Conservation (phyloP, 176 grass and related monocot genomes). For the Aegilops sharonensis region DNA sequence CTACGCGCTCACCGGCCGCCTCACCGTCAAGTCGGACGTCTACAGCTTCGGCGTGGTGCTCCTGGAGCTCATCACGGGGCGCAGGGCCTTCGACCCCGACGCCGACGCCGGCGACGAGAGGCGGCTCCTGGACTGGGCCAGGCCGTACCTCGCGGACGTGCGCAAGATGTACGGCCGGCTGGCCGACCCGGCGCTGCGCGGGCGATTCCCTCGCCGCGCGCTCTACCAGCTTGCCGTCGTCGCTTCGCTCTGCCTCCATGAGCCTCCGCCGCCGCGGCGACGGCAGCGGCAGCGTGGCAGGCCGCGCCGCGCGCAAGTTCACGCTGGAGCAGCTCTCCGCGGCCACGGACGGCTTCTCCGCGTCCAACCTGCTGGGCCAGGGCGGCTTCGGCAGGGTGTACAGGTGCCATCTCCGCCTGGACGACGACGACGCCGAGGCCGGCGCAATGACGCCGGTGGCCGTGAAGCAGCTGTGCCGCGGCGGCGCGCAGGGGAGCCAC, state of each 20-base stretch:
- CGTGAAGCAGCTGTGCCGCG: conserved; percentile 46
- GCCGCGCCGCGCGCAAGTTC: conserved; percentile 16
- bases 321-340: conserved; percentile 45
- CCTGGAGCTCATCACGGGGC: conserved; percentile 44
- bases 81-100: conserved; percentile 35
- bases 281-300: not conserved
- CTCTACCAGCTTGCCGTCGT: conserved; percentile 48
- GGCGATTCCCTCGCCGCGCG: conserved; percentile 41
- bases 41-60: no score
- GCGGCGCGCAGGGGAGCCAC: conserved; percentile 44
- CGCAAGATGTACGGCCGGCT: conserved; percentile 32
- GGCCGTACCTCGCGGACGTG: conserved; percentile 38
- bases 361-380: conserved; percentile 53
- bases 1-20: conserved; percentile 45
- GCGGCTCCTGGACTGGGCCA: conserved; percentile 52
- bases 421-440: not conserved
- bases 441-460: conserved; percentile 15
- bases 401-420: conserved; percentile 26
- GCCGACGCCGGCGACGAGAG: conserved; percentile 21
- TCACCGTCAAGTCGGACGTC: conserved; percentile 46
- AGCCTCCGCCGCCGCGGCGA: not conserved
- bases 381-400: conserved; percentile 74
- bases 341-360: conserved; percentile 47
- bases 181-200: conserved; percentile 53
- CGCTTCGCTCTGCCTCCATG: conserved; percentile 28